Conservation (phyloP, 2,329 filamentous ascomycete species). For the Pseudomassariella vexata region DNA sequence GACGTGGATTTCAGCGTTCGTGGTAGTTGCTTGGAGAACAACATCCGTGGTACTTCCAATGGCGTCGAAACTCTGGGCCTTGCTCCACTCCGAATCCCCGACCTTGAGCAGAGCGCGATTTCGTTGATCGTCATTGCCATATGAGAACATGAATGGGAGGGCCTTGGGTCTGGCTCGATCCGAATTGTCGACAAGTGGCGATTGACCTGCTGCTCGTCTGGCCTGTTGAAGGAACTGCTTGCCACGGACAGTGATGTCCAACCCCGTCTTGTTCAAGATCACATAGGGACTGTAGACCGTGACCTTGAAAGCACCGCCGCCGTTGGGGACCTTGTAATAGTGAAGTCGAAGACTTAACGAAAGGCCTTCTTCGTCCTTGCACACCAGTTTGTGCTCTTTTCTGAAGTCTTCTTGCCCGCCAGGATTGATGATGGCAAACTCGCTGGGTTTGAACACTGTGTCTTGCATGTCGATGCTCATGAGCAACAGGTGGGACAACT, state of each 20-base stretch:
- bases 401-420: conserved; percentile 83
- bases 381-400: conserved; percentile 69
- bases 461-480: conserved; percentile 97
- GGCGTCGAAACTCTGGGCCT: conserved; percentile 94
- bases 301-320: conserved; percentile 92
- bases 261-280: conserved; percentile 88
- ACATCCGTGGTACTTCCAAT: conserved; percentile 91
- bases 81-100: conserved; percentile 91
- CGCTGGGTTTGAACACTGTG: conserved; percentile 87
- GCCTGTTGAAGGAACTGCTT: conserved; percentile 84
- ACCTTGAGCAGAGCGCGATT: conserved; percentile 87
- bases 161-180: conserved; percentile 62
- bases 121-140: conserved; percentile 77
- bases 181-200: conserved; percentile 44
- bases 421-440: conserved; percentile 95
- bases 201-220: conserved; percentile 77
- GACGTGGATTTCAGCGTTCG: conserved; percentile 77
- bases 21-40: conserved; percentile 66
- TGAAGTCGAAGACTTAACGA: conserved; percentile 79
- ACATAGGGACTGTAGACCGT: conserved; percentile 94
- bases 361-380: conserved; percentile 80
- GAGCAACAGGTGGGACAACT: conserved; percentile 86
- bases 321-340: conserved; percentile 84
- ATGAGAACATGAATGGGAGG: conserved; percentile 94
- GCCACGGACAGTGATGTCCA: conserved; percentile 80